Conservation (phyloP, 2,329 filamentous ascomycete genomes). For the Didymella keratinophila region DNA sequence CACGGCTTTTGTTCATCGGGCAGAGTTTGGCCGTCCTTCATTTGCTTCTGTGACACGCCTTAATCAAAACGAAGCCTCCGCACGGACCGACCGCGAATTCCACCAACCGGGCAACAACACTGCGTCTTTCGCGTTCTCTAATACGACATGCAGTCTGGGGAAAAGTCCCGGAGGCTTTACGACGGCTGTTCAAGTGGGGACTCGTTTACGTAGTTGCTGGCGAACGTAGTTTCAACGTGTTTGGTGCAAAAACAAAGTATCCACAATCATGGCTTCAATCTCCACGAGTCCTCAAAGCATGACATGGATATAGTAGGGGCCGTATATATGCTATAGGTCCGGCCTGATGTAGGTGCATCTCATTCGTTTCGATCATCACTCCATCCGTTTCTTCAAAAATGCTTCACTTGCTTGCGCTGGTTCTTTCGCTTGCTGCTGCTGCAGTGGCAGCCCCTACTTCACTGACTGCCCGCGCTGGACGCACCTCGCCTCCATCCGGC, state of each 20-base stretch:
- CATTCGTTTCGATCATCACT: not conserved
- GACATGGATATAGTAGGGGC: not conserved
- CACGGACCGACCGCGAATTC: conserved; percentile 7
- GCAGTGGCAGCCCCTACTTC: conserved; percentile 33
- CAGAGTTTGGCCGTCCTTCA: conserved; percentile 26
- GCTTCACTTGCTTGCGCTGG: conserved; percentile 27
- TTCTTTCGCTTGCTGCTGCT: conserved; percentile 32
- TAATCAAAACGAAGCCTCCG: conserved; percentile 18
- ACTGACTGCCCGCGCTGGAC: conserved; percentile 37
- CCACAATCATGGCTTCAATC: conserved; percentile 4
- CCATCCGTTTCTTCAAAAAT: conserved; percentile 20
- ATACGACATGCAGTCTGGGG: conserved; percentile 4
- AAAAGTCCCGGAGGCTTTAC: not conserved
- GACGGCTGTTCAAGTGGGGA: conserved; percentile 2
- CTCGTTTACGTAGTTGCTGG: not conserved
- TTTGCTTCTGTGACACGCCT: conserved; percentile 28
- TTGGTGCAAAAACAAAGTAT: conserved; percentile 16
- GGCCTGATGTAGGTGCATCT: not conserved
- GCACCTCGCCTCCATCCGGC: conserved; percentile 59
- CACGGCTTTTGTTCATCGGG: not conserved
- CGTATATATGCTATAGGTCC: conserved; percentile 8
- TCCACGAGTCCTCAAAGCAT: not conserved
- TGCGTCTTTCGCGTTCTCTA: not conserved
- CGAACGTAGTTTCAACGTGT: conserved; percentile 5
- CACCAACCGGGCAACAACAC: conserved; percentile 15